Evolutionary conservation across 1,284 basidiomycete species (phyloP).

Genomic region (Earliella scabrosa): DNA sequence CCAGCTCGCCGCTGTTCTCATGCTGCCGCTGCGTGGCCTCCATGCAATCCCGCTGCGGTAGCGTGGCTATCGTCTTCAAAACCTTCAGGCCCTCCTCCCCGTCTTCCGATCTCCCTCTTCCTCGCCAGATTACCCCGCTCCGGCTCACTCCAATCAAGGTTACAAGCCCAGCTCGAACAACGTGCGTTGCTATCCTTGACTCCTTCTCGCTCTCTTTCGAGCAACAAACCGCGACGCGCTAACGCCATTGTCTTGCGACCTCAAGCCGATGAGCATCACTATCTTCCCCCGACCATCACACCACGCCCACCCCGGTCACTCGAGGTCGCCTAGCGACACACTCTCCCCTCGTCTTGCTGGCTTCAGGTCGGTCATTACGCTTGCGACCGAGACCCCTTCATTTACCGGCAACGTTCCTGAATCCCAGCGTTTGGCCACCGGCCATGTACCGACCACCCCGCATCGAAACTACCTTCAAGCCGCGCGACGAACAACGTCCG

Average conservation of each 20-base stretch:
- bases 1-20: constrained; percentile 19
- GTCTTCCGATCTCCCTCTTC: neutral
- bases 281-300: neutral
- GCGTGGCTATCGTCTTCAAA: constrained; percentile 12
- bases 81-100: constrained; percentile 5
- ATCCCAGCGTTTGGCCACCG: constrained; percentile 3
- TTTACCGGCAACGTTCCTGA: neutral
- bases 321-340: constrained; percentile 1
- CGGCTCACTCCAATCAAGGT: neutral
- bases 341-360: neutral
- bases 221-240: neutral
- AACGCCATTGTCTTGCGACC: neutral
- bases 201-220: neutral
- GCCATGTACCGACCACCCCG: constrained; percentile 7
- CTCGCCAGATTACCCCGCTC: neutral
- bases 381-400: too few species aligned
- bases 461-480: neutral
- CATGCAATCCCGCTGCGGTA: constrained; percentile 16
- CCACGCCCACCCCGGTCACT: neutral
- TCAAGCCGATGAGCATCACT: constrained; percentile 3
- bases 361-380: constrained; percentile 3
- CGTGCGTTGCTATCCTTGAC: neutral
- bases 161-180: neutral
- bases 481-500: constrained; percentile 1
- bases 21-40: constrained; percentile 15